Base-by-base conservation (phyloP, 257 asterid genomes). In the Lavandula angustifolia region DNA sequence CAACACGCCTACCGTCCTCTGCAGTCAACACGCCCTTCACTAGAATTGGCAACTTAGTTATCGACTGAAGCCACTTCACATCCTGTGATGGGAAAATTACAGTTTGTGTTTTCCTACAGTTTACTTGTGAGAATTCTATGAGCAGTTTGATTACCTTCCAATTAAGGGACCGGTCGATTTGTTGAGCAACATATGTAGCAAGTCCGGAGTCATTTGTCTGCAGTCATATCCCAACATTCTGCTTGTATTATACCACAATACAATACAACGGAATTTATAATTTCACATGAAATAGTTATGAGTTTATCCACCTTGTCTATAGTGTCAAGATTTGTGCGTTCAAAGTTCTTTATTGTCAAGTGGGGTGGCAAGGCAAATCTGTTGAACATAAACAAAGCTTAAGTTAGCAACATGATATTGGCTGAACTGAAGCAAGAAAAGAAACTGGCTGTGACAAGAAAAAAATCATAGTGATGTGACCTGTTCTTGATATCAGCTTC, bases 401-500 rank as follows among this genome's bases (percentile, higher is more conserved):
- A 43, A 58, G 58, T 66, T 41, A 2, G 12, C 12, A 47, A 14
- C 29, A 44, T 32, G n/a, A 22, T 22, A 22, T 22, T 22, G 27
- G 27, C 27, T 0, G 2, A 22, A 22, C 27, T 22, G 27, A 22
- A 22, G 27, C 27, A 22, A 22, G 27, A 22, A 22, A 22, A 22
- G 27, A 2, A 0, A 22, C 27, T 22, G 27, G 27, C 27, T 22
- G 27, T 22, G 27, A 22, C 1, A 22, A 22, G 27, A 22, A 22
- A 22, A 22, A 22, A 22, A 22, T 22, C 27, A 22, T 22, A 22
- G 27, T 22, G 35, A 18, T 27, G 44, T 75, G 38, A 88, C 96
- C 94, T 83, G 80, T 90, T 90, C 81, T 85, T 90, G 51, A 90
- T 90, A 73, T 90, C 97, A 63, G 92, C 89, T 82, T 90, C 97